Evolutionary conservation across 2,329 filamentous ascomycete species (phyloP).

Genomic region (Sporothrix globosa): DNA sequence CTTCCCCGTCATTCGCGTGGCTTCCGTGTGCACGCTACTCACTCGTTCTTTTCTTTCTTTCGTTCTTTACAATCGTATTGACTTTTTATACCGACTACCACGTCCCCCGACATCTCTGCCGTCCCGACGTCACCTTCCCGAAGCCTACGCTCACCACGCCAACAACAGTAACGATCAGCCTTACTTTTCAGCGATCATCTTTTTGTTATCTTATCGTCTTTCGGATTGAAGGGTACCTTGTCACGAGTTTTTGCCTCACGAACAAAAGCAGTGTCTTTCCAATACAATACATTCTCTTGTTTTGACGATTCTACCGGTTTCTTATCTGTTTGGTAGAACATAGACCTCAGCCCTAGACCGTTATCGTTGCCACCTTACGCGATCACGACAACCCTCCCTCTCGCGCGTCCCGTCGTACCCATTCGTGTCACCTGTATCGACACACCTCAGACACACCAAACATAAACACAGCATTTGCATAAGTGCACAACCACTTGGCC

Average conservation of each 20-base stretch:
- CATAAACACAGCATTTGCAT: not conserved
- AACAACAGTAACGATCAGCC: constrained; percentile 15
- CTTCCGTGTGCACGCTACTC: not conserved
- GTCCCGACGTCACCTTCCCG: not conserved
- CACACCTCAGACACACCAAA: not conserved
- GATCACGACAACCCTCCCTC: not conserved
- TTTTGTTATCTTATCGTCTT: constrained; percentile 14
- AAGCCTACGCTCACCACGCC: not conserved
- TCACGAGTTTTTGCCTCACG: not conserved
- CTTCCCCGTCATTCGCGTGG: constrained; percentile 23
- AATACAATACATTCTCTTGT: not conserved
- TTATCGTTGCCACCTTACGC: not conserved
- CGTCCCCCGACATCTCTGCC: not conserved
- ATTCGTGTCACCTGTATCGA: not conserved
- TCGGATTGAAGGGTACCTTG: not conserved
- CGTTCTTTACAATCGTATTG: not conserved
- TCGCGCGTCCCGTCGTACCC: not conserved
- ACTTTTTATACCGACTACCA: constrained; percentile 1
- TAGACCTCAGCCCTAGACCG: not conserved
- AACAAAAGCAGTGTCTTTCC: not conserved
- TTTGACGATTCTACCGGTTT: not conserved
- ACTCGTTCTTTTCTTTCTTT: not conserved
- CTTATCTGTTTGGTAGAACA: constrained; percentile 8
- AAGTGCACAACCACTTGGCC: not conserved
- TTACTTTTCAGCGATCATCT: not conserved